These are phyloP conservation scores for Fusarium miscanthi DNA, from an alignment of 2,329 filamentous ascomycete species.

Conservation along the genomic window DNA sequence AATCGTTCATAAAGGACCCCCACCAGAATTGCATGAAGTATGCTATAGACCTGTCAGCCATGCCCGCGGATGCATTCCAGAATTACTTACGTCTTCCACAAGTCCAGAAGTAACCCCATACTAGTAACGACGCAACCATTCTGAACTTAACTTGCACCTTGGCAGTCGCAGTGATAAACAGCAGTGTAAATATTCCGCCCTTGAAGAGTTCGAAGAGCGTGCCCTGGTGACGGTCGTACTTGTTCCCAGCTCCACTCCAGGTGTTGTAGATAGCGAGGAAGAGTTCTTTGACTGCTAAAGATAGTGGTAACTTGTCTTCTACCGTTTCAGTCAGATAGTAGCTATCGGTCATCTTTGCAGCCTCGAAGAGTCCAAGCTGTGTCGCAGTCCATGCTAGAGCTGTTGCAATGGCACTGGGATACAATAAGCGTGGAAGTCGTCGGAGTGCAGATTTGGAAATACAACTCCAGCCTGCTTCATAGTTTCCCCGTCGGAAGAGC, in stretches of 20 bases:
- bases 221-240: not conserved
- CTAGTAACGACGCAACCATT: not conserved
- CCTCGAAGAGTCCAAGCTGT: not conserved
- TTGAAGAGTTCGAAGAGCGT: not conserved
- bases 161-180: not conserved
- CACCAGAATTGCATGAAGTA: not conserved
- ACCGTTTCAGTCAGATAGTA: not conserved
- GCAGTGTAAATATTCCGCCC: not conserved
- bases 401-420: not conserved
- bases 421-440: not conserved
- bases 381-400: not conserved
- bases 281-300: not conserved
- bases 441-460: not conserved
- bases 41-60: not conserved
- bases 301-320: not conserved
- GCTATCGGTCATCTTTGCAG: not conserved
- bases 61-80: rapidly evolving
- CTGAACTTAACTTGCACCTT: not conserved
- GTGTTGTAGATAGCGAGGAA: not conserved
- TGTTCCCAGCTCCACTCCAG: not conserved
- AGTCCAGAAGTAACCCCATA: not conserved
- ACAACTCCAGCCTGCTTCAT: not conserved
- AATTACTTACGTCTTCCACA: not conserved
- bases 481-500: not conserved
- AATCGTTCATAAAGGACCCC: not conserved